Evolutionary conservation across 129 eudicot genomes (phyloP).

Genomic region (Chrysanthemum seticuspe): DNA sequence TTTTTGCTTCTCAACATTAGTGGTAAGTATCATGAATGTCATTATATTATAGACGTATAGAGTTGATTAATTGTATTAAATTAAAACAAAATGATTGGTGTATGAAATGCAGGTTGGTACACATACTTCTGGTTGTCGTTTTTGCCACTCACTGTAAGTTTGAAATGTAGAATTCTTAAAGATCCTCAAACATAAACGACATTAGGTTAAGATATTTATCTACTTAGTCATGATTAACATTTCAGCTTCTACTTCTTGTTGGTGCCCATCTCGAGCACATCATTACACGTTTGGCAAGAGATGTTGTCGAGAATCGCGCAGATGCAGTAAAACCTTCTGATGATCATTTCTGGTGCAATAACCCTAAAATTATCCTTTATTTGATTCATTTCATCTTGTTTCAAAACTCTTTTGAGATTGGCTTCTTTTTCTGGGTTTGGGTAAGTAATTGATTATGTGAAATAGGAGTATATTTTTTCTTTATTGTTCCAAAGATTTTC

Average conservation of each 20-base stretch:
- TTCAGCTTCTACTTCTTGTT: conserved; percentile 69
- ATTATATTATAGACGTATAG: background rate
- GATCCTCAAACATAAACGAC: background rate
- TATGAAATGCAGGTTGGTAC: conserved; percentile 75
- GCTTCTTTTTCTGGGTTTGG: conserved; percentile 78
- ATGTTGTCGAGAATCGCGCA: conserved; percentile 34
- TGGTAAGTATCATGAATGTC: conserved; percentile 37
- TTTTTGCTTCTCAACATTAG: conserved; percentile 77
- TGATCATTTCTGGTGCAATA: conserved; percentile 66
- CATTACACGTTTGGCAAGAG: conserved; percentile 54
- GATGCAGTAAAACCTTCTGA: conserved; percentile 64
- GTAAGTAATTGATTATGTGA: conserved; percentile 32
- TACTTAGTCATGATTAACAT: conserved; percentile 2
- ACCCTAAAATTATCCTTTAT: conserved; percentile 60
- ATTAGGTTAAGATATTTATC: background rate
- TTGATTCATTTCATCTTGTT: conserved; percentile 83
- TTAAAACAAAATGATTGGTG: background rate
- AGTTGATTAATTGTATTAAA: too few relatives aligned
- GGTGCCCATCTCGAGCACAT: conserved; percentile 66
- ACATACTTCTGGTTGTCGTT: conserved; percentile 46
- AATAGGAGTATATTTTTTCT: background rate
- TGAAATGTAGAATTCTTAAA: background rate
- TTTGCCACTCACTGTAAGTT: conserved; percentile 80
- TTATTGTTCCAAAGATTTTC: background rate
- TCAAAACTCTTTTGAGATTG: conserved; percentile 73